These are phyloP conservation scores for Tremella mesenterica DNA, from an alignment of 768 basidiomycete species.

Conservation along the genomic window DNA sequence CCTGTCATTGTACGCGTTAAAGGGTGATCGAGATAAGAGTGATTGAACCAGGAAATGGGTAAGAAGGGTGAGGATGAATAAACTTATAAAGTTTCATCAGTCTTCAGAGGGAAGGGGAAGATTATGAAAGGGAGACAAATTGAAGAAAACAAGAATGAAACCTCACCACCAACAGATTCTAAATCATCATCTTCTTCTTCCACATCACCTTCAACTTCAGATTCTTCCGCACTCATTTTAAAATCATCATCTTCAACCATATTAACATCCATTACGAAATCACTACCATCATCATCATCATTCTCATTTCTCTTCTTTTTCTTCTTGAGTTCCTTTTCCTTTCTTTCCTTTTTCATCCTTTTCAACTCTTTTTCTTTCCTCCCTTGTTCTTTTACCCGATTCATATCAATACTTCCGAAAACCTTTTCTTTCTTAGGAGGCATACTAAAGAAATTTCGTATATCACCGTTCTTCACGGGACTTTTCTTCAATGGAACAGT, in stretches of 20 bases:
- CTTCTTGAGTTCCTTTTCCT: constrained; percentile 2
- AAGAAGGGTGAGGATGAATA: neutral
- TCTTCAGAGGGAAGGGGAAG: constrained; percentile 5
- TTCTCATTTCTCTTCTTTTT: constrained; percentile 7
- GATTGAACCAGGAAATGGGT: too few relatives aligned
- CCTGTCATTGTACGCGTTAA: too few relatives aligned
- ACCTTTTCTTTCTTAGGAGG: too few relatives aligned
- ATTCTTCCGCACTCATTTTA: constrained; percentile 8
- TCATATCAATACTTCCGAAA: too few relatives aligned
- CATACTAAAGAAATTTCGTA: neutral
- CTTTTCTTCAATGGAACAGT: neutral
- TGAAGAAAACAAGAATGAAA: too few relatives aligned
- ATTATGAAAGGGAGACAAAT: too few relatives aligned
- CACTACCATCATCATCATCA: constrained; percentile 12
- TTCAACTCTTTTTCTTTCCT: constrained; percentile 2
- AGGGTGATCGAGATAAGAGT: too few relatives aligned
- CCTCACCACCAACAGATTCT: constrained; percentile 1
- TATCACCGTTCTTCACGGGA: neutral
- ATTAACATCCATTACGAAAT: constrained; percentile 31
- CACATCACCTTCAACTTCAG: constrained; percentile 7
- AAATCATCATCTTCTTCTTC: constrained; percentile 10
- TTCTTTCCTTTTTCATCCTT: constrained; percentile 1
- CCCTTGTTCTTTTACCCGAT: neutral
- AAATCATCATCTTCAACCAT: constrained; percentile 12
- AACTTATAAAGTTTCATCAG: constrained; percentile 1